Evolutionary conservation across 768 basidiomycete genomes (phyloP).

Genomic region (Mycena albidolilacea): DNA sequence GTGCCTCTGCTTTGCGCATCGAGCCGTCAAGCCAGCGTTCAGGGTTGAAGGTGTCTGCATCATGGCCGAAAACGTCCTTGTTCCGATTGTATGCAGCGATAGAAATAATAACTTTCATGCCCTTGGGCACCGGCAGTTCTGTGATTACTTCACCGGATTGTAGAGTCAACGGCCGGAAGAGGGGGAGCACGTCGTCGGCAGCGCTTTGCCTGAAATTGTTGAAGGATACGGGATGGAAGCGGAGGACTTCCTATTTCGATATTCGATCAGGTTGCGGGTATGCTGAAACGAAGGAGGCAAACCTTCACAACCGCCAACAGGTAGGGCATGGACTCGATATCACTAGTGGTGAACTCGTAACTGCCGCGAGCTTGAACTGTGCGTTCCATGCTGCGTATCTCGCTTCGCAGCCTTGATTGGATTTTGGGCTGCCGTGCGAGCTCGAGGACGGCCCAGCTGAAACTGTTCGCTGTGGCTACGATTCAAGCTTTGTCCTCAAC

Average conservation of each 20-base stretch:
- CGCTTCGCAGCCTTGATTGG: constrained; percentile 73
- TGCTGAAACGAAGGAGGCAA: constrained; percentile 15
- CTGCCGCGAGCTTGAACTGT: constrained; percentile 55
- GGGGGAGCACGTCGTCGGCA: constrained; percentile 70
- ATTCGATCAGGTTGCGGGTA: background rate
- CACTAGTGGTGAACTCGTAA: constrained; percentile 54
- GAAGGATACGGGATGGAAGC: constrained; percentile 47
- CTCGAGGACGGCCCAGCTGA: constrained; percentile 75
- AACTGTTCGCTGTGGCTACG: constrained; percentile 63
- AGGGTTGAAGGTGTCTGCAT: constrained; percentile 58
- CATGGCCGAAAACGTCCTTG: constrained; percentile 57
- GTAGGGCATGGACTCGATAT: constrained; percentile 68
- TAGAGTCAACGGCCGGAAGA: constrained; percentile 35
- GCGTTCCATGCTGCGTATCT: constrained; percentile 60
- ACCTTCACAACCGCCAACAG: constrained; percentile 64
- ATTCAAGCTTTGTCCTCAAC: background rate
- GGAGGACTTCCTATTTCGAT: constrained; percentile 48
- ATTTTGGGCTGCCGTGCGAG: constrained; percentile 70
- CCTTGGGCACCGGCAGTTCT: constrained; percentile 67
- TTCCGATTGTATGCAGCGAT: constrained; percentile 63
- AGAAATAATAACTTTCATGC: constrained; percentile 63
- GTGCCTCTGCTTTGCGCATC: constrained; percentile 45
- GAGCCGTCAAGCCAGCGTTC: constrained; percentile 55
- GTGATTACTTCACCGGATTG: constrained; percentile 47
- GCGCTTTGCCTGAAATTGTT: constrained; percentile 53